Conservation (phyloP, 768 basidiomycete species). For the Lactarius vividus region DNA sequence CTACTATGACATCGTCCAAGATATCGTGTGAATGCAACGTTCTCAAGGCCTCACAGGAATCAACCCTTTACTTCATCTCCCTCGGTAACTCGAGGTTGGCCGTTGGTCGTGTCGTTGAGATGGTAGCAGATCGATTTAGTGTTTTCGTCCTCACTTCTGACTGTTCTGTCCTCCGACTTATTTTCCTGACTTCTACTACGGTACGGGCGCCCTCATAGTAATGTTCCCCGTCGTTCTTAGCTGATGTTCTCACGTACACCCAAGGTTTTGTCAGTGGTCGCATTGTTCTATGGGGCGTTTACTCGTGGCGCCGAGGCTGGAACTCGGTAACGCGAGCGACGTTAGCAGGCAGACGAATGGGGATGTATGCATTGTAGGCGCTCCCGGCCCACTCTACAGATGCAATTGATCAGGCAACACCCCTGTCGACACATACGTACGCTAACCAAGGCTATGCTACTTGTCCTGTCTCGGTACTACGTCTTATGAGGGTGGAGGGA, state of each 20-base stretch:
- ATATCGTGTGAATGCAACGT: conserved; percentile 31
- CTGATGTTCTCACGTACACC: conserved; percentile 57
- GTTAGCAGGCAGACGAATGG: conserved; percentile 54
- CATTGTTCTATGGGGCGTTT: conserved; percentile 68
- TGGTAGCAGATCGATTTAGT: conserved; percentile 55
- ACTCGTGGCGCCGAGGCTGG: conserved; percentile 53
- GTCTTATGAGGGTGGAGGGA: not conserved
- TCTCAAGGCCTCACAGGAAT: conserved; percentile 42
- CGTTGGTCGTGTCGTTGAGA: conserved; percentile 59
- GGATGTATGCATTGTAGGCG: too few species aligned
- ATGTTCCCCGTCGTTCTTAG: conserved; percentile 61
- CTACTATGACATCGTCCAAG: not conserved
- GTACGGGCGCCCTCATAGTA: conserved; percentile 60
- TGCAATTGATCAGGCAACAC: conserved; percentile 52
- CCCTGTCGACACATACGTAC: conserved; percentile 33
- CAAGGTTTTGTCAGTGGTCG: conserved; percentile 45
- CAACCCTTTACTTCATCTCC: conserved; percentile 39
- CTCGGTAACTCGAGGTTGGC: conserved; percentile 65
- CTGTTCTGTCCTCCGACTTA: not conserved
- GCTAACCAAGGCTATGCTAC: too few species aligned
- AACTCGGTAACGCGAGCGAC: conserved; percentile 56
- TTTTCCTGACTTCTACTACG: not conserved
- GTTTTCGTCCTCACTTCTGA: conserved; percentile 8
- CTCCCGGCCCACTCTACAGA: conserved; percentile 61
- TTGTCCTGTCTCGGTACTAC: too few species aligned